These are phyloP conservation scores for Coemansia sp. DNA, from an alignment of 192 early-diverging fungal genomes.

Conservation along the genomic window DNA sequence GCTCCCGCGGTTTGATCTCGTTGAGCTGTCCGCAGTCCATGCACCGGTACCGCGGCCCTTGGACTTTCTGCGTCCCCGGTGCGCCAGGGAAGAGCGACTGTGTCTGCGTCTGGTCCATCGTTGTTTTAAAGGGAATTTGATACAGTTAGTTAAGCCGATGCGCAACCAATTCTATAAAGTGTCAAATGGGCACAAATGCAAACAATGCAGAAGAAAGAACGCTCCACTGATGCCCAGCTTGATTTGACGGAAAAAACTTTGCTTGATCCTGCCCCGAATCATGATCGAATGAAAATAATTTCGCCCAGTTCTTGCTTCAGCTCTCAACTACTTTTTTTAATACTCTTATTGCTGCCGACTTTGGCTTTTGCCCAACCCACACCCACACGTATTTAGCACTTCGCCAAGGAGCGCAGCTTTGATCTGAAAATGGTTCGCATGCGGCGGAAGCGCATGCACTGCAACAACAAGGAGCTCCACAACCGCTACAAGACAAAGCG, in stretches of 20 bases:
- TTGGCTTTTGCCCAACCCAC: neutral
- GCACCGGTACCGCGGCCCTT: conserved; percentile 32
- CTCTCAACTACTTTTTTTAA: neutral
- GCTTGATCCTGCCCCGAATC: neutral
- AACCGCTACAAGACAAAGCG: conserved; percentile 80
- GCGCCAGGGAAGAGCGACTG: conserved; percentile 2
- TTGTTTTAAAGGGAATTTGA: neutral
- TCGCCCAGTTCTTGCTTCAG: neutral
- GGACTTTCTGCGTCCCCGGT: neutral
- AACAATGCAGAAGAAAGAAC: neutral
- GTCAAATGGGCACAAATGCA: neutral
- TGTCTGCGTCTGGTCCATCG: conserved; percentile 6
- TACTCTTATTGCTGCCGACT: neutral
- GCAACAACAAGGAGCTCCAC: conserved; percentile 68
- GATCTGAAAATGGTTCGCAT: conserved; percentile 36
- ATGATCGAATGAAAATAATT: neutral
- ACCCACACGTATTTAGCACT: neutral
- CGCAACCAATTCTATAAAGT: neutral
- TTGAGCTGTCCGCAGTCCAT: conserved; percentile 83
- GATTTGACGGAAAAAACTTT: conserved; percentile 1
- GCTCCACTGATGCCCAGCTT: neutral
- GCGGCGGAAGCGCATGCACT: conserved; percentile 51
- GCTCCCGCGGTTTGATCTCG: conserved; percentile 89
- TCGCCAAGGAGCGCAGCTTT: neutral
- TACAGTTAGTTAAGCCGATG: no score